Evolutionary conservation across 345 rosid species (phyloP), one percentile per base, ranked within the genome.

Genomic region (Citropsis articulata): DNA sequence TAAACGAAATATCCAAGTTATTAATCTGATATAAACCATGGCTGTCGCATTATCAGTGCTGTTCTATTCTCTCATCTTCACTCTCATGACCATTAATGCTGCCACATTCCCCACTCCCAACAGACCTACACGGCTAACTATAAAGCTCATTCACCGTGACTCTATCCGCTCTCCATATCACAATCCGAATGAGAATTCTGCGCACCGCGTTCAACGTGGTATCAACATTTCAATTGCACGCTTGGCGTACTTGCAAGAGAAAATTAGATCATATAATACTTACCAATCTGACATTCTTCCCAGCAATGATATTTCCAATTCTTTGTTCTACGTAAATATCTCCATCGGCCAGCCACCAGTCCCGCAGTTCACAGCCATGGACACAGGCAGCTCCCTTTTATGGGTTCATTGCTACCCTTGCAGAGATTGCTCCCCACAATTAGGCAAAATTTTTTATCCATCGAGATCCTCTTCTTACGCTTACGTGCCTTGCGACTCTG

Each of bases 351-450:
- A 83, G 65, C 95, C 94, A 19, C 91, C 93, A 1, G 69, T 89
- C 14, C 91, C 85, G 0, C 92, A 90, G 62, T 84, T 86, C 53
- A 77, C 86, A 0, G 65, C 81, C 71, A 84, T 93, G 85, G 94
- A 90, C 80, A 88, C 90, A 0, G 94, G 94, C 53, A 93, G 91
- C 73, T 85, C 84, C 63, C 87, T 93, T 16, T n/a, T 85, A n/a
- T 90, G 93, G 95, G 76, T 90, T 25, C 82, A 78, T 42, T 89
- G 95, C 81, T 78, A 63, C 24, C 91, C 93, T 6, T 90, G 90
- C 80, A 35, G 53, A 57, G 42, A 66, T 13, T 90, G 89, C 65
- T 73, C 75, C 5, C 3, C 53, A 18, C 86, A 85, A 7, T 33
- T 19, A 0, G 53, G 68, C 66, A 82, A 81, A 1, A 14, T 89